Evolutionary conservation across 179 eudicot species (phyloP).

Genomic region (Heliamphora pulchella): DNA sequence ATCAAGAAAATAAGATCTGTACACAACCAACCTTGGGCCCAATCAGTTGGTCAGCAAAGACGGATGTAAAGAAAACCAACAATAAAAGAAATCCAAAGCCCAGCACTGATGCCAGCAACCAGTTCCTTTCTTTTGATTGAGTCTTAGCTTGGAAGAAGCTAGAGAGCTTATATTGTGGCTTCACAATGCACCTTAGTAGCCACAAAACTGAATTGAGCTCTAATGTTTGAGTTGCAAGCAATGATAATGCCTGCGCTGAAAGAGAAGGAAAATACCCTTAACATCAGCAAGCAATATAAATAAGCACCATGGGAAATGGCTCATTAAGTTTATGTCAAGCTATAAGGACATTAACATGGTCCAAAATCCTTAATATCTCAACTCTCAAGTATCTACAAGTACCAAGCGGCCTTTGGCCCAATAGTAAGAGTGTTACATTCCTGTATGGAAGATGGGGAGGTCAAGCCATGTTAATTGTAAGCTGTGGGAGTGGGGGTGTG

Average conservation of each 20-base stretch:
- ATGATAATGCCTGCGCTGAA: constrained; percentile 42
- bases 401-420: no score
- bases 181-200: constrained; percentile 44
- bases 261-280: neutral
- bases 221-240: constrained; percentile 49
- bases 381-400: no score
- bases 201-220: constrained; percentile 50
- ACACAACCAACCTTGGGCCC: constrained; percentile 46
- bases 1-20: neutral
- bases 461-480: no score
- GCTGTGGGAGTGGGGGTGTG: no score
- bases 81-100: constrained; percentile 54
- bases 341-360: neutral
- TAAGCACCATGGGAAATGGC: neutral
- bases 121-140: constrained; percentile 42
- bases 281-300: constrained; percentile 13
- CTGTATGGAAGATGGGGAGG: no score
- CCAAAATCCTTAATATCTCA: neutral
- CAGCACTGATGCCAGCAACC: constrained; percentile 51
- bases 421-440: no score
- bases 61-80: constrained; percentile 48
- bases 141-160: constrained; percentile 36
- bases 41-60: constrained; percentile 43
- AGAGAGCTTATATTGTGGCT: constrained; percentile 34
- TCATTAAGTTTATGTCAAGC: neutral